Base-by-base conservation (phyloP, 2,329 filamentous ascomycete species). In the Aspergillus tubingensis region DNA sequence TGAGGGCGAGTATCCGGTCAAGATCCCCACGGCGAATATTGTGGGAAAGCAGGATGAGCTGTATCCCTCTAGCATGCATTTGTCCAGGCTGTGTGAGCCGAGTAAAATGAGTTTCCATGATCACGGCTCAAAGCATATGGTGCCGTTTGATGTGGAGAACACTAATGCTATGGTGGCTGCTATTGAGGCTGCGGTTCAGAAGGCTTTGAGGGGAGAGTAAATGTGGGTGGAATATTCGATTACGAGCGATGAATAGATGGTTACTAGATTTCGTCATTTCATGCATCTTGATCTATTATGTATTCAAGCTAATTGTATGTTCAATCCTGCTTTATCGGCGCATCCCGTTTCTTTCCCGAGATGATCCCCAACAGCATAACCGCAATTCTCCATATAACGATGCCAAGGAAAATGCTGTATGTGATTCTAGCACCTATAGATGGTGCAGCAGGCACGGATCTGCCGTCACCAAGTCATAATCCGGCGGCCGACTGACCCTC, bases 11-110 rank as follows among this genome's bases (percentile, higher is more conserved):
- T 69, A 66, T 41, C 60, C 63, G 10, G 65, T 74, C 36, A 57
- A 41, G n/a, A 77, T 79, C 25, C 75, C 75, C 3, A 78, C 77
- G 15, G 71, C 75, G 11, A 72, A 79, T 70, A 70, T 79, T 8
- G 74, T 76, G 17, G 77, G 77, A 0, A 70, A 65, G 50, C 67
- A 72, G 64, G 77, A 79, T 69, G 58, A 68, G 10, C 53, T 76
- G 36, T 74, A 71, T 54, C 48, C 67, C 2, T 59, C 70, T 23
- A 62, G 72, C 6, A 59, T 76, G 65, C 67, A 68, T 50, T 58
- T 79, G 51, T 71, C 68, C 58, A 59, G 60, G 7, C 63, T 79
- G 44, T 78, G 75, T 66, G 73, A 77, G 17, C 70, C 70, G 15
- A 58, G 60, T 0, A 68, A 68, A 58, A 68, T 68, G 55, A 65